Percentiles rank a stretch among this genome's conserved stretches.
Conservation (phyloP, 352 stramenopile genomes). For the Pythium chondricola region DNA sequence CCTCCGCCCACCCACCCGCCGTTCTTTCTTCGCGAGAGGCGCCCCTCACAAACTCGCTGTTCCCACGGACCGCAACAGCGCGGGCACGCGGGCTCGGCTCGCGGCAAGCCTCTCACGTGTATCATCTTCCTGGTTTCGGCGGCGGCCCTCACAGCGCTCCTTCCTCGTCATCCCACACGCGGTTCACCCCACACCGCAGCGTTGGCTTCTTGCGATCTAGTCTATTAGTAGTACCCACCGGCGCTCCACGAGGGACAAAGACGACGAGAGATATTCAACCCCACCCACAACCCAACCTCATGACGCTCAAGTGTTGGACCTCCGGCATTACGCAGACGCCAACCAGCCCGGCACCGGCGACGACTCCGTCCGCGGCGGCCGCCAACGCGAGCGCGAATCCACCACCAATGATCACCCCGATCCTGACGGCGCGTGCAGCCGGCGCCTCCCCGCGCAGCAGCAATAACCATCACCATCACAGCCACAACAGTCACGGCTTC, state of each 20-base stretch:
- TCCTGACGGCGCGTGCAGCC: not conserved
- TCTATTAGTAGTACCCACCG: too few relatives aligned
- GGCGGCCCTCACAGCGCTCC: too few relatives aligned
- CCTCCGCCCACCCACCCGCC: slow-evolving; percentile 10
- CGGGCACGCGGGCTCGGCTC: too few relatives aligned
- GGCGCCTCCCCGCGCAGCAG: not conserved
- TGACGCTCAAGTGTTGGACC: slow-evolving; percentile 64
- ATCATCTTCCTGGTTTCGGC: too few relatives aligned
- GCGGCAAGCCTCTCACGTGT: too few relatives aligned
- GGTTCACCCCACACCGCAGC: too few relatives aligned
- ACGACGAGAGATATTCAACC: too few relatives aligned
- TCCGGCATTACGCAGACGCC: slow-evolving; percentile 27
- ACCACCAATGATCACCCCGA: not conserved
- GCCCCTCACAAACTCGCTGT: slow-evolving; percentile 1
- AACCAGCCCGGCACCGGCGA: slow-evolving; percentile 2
- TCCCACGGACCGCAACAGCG: not conserved
- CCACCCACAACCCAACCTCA: slow-evolving; percentile 7
- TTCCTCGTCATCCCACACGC: too few relatives aligned
- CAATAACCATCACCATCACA: too few relatives aligned
- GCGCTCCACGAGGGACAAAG: too few relatives aligned
- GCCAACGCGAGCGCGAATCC: not conserved
- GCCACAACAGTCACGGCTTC: not conserved
- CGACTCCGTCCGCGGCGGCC: not conserved
- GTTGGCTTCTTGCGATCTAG: too few relatives aligned
- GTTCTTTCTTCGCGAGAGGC: slow-evolving; percentile 25